Evolutionary conservation across 202 grass and related monocot genomes (phyloP), one percentile per base, ranked within the genome.

Genomic region (Setaria italica): DNA sequence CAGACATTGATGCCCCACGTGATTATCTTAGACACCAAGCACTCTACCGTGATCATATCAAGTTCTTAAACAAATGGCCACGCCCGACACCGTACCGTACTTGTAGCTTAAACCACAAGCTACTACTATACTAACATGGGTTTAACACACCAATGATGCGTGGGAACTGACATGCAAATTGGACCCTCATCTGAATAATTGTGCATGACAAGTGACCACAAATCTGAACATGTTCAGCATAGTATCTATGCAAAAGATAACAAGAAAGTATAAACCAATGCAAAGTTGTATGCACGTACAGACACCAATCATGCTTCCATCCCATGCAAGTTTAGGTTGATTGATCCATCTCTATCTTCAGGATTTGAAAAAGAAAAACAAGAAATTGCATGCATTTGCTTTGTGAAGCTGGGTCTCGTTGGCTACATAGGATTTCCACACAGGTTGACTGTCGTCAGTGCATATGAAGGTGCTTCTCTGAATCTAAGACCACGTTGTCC

Each of bases 91-190:
- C 50, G 67, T 72, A 53, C 46, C 7, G 80, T 76, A 76, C 89
- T 76, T 76, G 54, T 81, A 82, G 76, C 89, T 87, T 90, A 87
- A 77, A 72, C 47, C 80, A 57, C 76, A 87, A 80, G 85, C 67
- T 79, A 87, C 60, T 16, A 55, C 8, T 4, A 72, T 74, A 81
- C 70, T 72, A 85, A 75, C 21, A 82, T 48, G 67, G 32, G 54
- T 17, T 63, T 70, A 45, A 8, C 15, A 70, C 55, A 76, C 39
- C 34, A 19, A 19, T 75, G 50, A 75, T 75, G 72, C 45, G 3
- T 50, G 54, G 8, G 33, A 84, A 19, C 30, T 30, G 56, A 42
- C 21, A 58, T 69, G 65, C 17, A 59, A 60, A 58, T 21, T 60
- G 67, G 80, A 33, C 30, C 48, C 37, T 57, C 65, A 45, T 57